Percentiles rank a stretch among this genome's conserved stretches.
These are phyloP conservation scores for Flaveria floridana DNA, from an alignment of 140 eudicot species.

Conservation along the genomic window DNA sequence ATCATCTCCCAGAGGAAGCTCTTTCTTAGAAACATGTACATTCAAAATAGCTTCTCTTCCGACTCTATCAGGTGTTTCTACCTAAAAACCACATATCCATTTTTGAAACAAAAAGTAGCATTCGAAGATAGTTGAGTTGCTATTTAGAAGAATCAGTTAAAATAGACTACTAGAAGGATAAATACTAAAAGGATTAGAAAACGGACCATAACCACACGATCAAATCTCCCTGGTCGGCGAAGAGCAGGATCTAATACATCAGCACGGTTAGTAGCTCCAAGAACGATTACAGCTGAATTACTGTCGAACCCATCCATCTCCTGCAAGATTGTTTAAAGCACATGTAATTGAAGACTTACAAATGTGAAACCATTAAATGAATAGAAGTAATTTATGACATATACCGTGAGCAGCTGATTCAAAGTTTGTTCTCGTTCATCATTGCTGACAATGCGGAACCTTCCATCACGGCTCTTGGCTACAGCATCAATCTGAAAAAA, in stretches of 20 bases:
- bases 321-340: constrained; percentile 47
- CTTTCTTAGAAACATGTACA: constrained; percentile 90
- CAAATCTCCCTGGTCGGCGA: constrained; percentile 99
- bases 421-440: constrained; percentile 97
- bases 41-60: constrained; percentile 87
- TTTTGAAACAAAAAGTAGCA: neutral
- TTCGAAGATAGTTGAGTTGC: neutral
- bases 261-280: constrained; percentile 96
- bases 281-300: constrained; percentile 95
- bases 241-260: constrained; percentile 99
- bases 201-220: constrained; percentile 93
- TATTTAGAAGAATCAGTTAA: neutral
- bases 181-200: constrained; percentile 27
- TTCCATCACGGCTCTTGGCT: constrained; percentile 94
- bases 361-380: neutral
- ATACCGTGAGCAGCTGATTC: constrained; percentile 92
- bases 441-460: constrained; percentile 81
- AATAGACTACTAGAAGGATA: constrained; percentile 14
- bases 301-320: constrained; percentile 99
- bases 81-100: constrained; percentile 45
- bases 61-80: constrained; percentile 90
- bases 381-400: constrained; percentile 15
- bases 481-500: constrained; percentile 88
- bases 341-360: neutral
- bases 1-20: constrained; percentile 81